Percentiles rank a stretch among this genome's conserved stretches.
These are phyloP conservation scores for Rhizophora apiculata DNA, from an alignment of 345 rosid genomes.

Conservation along the genomic window DNA sequence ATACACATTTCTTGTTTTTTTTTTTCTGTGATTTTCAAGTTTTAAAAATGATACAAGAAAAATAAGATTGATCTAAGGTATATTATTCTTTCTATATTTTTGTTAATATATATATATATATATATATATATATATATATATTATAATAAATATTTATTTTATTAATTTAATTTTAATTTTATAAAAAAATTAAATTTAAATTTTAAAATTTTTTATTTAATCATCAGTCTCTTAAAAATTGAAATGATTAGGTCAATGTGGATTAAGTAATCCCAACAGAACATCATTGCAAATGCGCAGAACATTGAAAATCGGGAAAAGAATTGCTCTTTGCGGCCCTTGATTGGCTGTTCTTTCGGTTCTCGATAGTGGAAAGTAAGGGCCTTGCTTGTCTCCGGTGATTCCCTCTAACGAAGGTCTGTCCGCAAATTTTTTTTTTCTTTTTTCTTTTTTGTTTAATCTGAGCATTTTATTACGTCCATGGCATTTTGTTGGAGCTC, in stretches of 20 bases:
- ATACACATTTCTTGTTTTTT: background rate
- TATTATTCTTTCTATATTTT: too few species aligned
- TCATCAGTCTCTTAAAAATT: too few species aligned
- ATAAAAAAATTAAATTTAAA: too few species aligned
- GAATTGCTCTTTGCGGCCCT: constrained; percentile 58
- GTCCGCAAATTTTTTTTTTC: background rate
- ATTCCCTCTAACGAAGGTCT: constrained; percentile 54
- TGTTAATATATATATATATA: too few species aligned
- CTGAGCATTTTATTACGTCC: background rate
- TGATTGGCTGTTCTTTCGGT: constrained; percentile 85
- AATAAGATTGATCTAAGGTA: too few species aligned
- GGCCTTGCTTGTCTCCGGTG: constrained; percentile 51
- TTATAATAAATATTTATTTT: background rate
- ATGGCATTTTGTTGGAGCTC: background rate
- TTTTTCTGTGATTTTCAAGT: too few species aligned
- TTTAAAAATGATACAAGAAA: too few species aligned
- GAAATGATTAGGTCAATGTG: background rate
- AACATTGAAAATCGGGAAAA: constrained; percentile 69
- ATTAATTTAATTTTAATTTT: too few species aligned
- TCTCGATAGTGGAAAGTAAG: constrained; percentile 65
- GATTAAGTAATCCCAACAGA: too few species aligned
- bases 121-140: too few species aligned
- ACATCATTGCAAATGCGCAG: constrained; percentile 30
- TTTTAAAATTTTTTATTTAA: too few species aligned
- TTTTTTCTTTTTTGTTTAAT: background rate